Evolutionary conservation across 495 filamentous ascomycete species (phyloP).

Genomic region (Astrothelium macrocarpum): DNA sequence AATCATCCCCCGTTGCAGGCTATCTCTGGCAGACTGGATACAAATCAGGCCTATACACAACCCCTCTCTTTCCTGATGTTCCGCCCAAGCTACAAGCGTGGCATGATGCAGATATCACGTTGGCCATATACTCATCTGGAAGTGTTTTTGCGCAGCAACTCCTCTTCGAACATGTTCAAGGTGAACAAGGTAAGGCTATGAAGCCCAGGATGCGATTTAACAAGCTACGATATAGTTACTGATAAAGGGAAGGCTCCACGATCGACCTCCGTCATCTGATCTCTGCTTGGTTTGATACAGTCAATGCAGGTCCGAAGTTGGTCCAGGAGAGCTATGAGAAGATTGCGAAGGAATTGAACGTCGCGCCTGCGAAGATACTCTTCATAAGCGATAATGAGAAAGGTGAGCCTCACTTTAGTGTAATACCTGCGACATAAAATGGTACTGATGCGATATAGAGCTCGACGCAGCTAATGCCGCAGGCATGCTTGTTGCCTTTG

Average conservation of each 20-base stretch:
- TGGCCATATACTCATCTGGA: conserved; percentile 65
- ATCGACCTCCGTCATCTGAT: conserved; percentile 46
- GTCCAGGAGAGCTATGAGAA: conserved; percentile 50
- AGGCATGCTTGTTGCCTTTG: conserved; percentile 51
- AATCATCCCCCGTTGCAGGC: conserved; percentile 29
- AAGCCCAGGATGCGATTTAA: background rate
- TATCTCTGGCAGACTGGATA: conserved; percentile 63
- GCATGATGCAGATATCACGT: conserved; percentile 35
- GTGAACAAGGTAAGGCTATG: conserved; percentile 25
- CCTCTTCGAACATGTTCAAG: conserved; percentile 56
- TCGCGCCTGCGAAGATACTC: conserved; percentile 39
- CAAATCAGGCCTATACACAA: conserved; percentile 46
- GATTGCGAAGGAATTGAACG: conserved; percentile 41
- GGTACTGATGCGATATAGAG: conserved; percentile 33
- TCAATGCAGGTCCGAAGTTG: conserved; percentile 61
- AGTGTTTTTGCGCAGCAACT: conserved; percentile 63
- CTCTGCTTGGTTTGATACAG: conserved; percentile 57
- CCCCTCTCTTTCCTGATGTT: conserved; percentile 62
- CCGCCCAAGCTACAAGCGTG: conserved; percentile 43
- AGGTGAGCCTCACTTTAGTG: conserved; percentile 19
- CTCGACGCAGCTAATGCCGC: conserved; percentile 54
- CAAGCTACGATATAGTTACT: background rate
- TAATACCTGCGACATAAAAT: background rate
- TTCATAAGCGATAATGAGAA: conserved; percentile 65
- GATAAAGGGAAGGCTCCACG: conserved; percentile 6